phyloP scores from a whole-genome alignment of 257 asterid species.

The Rhazya stricta region DNA sequence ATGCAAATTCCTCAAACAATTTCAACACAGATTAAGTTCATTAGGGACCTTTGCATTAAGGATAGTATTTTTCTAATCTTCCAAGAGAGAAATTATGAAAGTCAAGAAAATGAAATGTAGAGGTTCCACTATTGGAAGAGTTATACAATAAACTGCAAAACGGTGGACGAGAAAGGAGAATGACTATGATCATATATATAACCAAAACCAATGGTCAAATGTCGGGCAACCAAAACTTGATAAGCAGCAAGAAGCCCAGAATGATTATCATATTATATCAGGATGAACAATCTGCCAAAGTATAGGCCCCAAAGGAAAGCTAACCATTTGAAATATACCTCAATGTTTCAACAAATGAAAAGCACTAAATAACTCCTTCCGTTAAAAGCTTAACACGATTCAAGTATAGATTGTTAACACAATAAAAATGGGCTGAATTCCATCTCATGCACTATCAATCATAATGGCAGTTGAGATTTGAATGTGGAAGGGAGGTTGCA shows the following conservation, averaged over 20 bases:
- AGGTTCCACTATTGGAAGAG: not conserved
- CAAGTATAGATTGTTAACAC: not conserved
- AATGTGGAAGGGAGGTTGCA: not conserved
- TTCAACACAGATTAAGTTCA: no score
- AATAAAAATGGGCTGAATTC: not conserved
- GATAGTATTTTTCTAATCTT: not conserved
- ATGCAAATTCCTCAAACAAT: not conserved
- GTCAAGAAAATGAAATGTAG: not conserved
- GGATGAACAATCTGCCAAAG: slow-evolving; percentile 5
- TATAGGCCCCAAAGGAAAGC: not conserved
- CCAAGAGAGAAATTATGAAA: not conserved
- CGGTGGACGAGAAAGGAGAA: not conserved
- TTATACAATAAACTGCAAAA: not conserved
- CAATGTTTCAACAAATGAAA: not conserved
- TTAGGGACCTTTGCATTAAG: not conserved
- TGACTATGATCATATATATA: not conserved
- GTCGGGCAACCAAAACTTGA: not conserved
- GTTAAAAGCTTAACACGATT: not conserved
- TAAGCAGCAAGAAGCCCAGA: not conserved
- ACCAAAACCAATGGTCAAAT: not conserved
- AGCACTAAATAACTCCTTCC: not conserved
- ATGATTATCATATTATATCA: not conserved
- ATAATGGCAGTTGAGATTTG: not conserved
- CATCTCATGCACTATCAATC: not conserved
- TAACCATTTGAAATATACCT: not conserved